Percentiles rank a stretch among this genome's conserved stretches.
Conservation (phyloP, 257 asterid species). For the Solanum tarijense region DNA sequence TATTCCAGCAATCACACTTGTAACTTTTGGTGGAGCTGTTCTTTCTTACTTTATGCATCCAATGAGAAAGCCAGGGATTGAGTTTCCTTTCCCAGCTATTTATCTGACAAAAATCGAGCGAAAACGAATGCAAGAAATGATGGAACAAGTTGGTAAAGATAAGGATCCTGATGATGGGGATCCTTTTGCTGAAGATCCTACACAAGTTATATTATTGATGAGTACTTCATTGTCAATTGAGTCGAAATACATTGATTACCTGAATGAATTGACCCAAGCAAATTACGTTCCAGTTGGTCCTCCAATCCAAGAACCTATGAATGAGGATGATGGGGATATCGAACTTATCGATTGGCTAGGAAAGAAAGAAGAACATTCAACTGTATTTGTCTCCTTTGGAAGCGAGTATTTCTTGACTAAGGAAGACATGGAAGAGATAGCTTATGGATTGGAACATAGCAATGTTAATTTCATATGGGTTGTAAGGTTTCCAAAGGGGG, state of each 20-base stretch:
- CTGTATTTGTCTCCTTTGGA: background rate
- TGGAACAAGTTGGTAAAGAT: background rate
- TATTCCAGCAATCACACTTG: background rate
- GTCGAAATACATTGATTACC: background rate
- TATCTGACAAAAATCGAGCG: background rate
- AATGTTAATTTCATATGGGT: background rate
- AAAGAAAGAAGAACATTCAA: background rate
- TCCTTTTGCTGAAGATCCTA: background rate
- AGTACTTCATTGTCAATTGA: background rate
- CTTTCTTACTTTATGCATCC: background rate
- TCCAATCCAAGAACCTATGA: constrained; percentile 4
- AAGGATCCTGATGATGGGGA: background rate
- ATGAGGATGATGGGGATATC: background rate
- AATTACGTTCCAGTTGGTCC: background rate
- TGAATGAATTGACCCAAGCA: background rate
- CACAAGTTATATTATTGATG: background rate
- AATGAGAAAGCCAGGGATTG: background rate
- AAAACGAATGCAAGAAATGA: background rate
- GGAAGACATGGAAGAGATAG: background rate
- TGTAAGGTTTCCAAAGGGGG: background rate
- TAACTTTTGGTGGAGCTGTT: background rate
- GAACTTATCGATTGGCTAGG: background rate
- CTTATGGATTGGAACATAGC: background rate
- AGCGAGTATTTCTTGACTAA: background rate
- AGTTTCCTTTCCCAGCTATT: background rate